A percentile compares a stretch with the other conserved stretches of the same genome.
Evolutionary conservation across 176 grass and related monocot species (phyloP).

Genomic region (Ensete glaucum): DNA sequence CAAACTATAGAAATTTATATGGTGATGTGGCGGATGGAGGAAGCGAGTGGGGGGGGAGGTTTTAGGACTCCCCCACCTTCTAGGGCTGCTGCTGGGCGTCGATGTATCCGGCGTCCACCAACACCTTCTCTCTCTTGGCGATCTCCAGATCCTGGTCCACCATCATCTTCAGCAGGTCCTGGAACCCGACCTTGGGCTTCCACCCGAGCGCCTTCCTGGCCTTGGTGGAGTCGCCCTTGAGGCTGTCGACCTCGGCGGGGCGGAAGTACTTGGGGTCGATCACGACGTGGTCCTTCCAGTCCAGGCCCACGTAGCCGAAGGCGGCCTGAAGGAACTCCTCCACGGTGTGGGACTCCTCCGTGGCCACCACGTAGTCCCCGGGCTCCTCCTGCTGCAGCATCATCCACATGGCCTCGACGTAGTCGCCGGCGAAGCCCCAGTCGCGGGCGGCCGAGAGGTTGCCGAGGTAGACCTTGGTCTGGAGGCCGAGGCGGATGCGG

Average conservation of each 20-base stretch:
- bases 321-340: constrained; percentile 79
- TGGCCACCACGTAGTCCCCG: constrained; percentile 77
- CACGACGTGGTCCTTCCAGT: constrained; percentile 93
- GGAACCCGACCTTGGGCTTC: constrained; percentile 90
- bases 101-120: constrained; percentile 76
- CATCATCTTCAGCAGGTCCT: constrained; percentile 90
- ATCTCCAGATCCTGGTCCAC: constrained; percentile 79
- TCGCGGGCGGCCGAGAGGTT: constrained; percentile 85
- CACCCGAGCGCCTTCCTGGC: constrained; percentile 51
- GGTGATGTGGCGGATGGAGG: too few relatives aligned
- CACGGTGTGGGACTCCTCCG: constrained; percentile 71
- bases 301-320: constrained; percentile 60
- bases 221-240: constrained; percentile 80
- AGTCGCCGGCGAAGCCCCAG: constrained; percentile 94
- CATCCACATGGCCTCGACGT: constrained; percentile 97
- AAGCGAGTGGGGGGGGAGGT: too few relatives aligned
- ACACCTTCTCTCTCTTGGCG: constrained; percentile 82
- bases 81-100: constrained; percentile 93
- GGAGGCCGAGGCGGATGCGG: constrained; percentile 78
- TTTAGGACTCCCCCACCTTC: neutral
- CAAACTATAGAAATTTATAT: too few relatives aligned
- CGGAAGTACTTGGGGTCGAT: constrained; percentile 93
- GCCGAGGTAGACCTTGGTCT: constrained; percentile 94
- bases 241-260: constrained; percentile 80
- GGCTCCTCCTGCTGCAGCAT: constrained; percentile 94